Conservation (phyloP, 306 rosid genomes). For the Astragalus membranaceus region DNA sequence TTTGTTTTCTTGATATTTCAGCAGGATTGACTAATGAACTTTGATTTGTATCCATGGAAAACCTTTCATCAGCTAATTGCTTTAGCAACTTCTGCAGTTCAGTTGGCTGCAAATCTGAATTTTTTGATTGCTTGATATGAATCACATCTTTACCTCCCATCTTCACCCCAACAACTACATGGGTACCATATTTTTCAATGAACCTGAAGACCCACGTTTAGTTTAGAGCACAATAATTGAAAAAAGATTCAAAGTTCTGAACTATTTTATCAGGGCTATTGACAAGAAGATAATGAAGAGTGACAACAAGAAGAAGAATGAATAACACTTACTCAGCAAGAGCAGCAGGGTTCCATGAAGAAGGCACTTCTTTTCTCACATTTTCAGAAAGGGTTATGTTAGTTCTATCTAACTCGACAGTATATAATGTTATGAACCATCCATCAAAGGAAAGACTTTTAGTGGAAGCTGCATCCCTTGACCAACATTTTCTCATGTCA, state of each 20-base stretch:
- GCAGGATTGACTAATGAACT: slow-evolving; percentile 25
- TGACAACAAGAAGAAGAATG: not conserved
- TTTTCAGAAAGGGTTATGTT: slow-evolving; percentile 47
- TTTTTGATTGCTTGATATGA: slow-evolving; percentile 63
- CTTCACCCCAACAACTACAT: slow-evolving; percentile 79
- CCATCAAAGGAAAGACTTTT: slow-evolving; percentile 73
- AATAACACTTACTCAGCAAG: slow-evolving; percentile 62
- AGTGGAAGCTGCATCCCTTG: slow-evolving; percentile 61
- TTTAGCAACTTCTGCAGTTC: slow-evolving; percentile 73
- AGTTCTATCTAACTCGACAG: slow-evolving; percentile 56
- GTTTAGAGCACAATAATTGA: slow-evolving; percentile 11
- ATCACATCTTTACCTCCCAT: slow-evolving; percentile 95
- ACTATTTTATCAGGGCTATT: not conserved
- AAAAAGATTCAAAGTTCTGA: not conserved
- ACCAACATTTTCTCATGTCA: slow-evolving; percentile 62
- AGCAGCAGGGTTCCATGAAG: slow-evolving; percentile 77
- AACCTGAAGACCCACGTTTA: slow-evolving; percentile 55
- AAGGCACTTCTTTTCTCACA: slow-evolving; percentile 64
- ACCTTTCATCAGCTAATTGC: slow-evolving; percentile 68
- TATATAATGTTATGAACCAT: slow-evolving; percentile 65
- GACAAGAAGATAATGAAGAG: not conserved
- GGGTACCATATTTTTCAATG: slow-evolving; percentile 86
- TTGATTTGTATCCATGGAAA: slow-evolving; percentile 39
- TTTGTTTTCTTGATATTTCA: slow-evolving; percentile 34
- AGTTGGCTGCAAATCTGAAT: slow-evolving; percentile 42